phyloP scores from a whole-genome alignment of 306 rosid genomes.

The Lathyrus tuberosus region DNA sequence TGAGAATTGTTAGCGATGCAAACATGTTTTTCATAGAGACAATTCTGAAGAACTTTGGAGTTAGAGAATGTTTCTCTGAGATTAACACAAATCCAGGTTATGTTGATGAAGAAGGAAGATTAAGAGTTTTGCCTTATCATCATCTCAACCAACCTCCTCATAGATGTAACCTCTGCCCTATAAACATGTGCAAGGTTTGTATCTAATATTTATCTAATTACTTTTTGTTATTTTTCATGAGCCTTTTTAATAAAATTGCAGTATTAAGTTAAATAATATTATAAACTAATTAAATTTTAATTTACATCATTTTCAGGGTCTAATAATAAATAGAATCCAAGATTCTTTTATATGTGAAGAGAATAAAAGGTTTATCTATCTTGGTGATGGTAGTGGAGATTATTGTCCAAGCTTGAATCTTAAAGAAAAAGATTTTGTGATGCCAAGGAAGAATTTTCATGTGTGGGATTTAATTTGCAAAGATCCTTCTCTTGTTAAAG shows the following conservation, averaged over 20 bases:
- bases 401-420: conserved; percentile 68
- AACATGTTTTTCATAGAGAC: conserved; percentile 72
- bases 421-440: conserved; percentile 50
- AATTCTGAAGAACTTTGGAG: conserved; percentile 61
- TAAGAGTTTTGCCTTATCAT: conserved; percentile 55
- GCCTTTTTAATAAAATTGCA: too few species aligned
- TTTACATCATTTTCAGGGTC: conserved; percentile 39
- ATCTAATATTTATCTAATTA: neutral
- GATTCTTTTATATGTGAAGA: conserved; percentile 31
- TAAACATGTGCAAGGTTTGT: conserved; percentile 83
- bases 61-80: conserved; percentile 66
- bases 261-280: too few species aligned
- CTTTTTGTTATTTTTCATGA: too few species aligned
- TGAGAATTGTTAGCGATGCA: conserved; percentile 88
- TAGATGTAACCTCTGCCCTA: conserved; percentile 64
- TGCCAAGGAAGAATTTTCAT: conserved; percentile 72
- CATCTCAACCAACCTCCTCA: conserved; percentile 53
- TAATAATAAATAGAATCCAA: conserved; percentile 54
- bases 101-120: conserved; percentile 58
- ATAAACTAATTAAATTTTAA: neutral
- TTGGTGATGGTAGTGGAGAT: conserved; percentile 67
- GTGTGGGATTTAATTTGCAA: conserved; percentile 63
- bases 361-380: conserved; percentile 57
- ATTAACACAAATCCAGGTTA: conserved; percentile 68
- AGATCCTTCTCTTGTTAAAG: conserved; percentile 52